Evolutionary conservation across 1,139 yeast genomes (phyloP).

Genomic region (Kazachstania sp.): DNA sequence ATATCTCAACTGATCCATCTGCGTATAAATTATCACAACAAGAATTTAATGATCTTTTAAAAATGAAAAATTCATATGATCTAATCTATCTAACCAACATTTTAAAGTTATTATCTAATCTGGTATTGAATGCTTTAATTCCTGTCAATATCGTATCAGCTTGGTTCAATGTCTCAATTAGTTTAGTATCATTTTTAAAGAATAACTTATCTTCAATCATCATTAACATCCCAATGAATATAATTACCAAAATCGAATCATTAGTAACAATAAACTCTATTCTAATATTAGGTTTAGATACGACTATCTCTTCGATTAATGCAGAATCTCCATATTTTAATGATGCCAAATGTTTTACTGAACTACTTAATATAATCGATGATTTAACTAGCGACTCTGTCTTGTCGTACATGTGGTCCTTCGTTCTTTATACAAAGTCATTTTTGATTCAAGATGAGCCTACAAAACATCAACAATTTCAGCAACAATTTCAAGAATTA

Average conservation of each 20-base stretch:
- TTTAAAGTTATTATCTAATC: constrained; percentile 36
- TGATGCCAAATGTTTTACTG: constrained; percentile 37
- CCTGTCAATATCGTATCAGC: constrained; percentile 30
- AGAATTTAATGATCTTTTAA: constrained; percentile 13
- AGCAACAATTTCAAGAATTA: constrained; percentile 1
- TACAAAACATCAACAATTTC: neutral
- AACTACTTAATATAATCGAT: constrained; percentile 34
- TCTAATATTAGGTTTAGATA: constrained; percentile 47
- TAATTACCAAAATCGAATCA: constrained; percentile 32
- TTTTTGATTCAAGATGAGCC: constrained; percentile 40
- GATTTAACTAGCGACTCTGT: constrained; percentile 39
- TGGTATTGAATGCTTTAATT: constrained; percentile 28
- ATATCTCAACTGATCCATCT: neutral
- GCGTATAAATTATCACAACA: constrained; percentile 6
- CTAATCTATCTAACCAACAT: constrained; percentile 38
- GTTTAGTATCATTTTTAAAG: constrained; percentile 35
- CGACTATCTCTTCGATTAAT: constrained; percentile 36
- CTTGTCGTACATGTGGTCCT: constrained; percentile 63
- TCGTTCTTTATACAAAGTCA: constrained; percentile 49
- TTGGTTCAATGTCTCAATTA: constrained; percentile 39
- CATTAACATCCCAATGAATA: constrained; percentile 27
- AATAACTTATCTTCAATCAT: constrained; percentile 33
- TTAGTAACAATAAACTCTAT: constrained; percentile 44
- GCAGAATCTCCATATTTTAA: constrained; percentile 37
- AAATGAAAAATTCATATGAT: constrained; percentile 35